These are phyloP conservation scores for Fistulifera pelliculosa DNA, from an alignment of 108 stramenopile genomes.

Conservation along the genomic window DNA sequence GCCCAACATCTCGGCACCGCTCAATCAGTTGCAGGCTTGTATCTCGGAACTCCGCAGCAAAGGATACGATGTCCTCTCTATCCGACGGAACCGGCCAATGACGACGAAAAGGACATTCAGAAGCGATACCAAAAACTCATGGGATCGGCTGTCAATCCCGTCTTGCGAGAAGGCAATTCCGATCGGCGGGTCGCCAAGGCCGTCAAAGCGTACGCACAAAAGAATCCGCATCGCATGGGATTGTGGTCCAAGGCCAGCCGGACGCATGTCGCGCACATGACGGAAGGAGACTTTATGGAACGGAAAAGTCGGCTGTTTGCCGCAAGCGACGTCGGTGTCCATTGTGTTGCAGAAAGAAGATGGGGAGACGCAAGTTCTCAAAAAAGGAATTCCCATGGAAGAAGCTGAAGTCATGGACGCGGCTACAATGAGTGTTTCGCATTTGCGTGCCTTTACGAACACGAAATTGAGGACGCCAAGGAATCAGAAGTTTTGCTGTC, in stretches of 20 bases:
- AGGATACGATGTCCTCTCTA: conserved; percentile 88
- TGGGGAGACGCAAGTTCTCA: conserved; percentile 57
- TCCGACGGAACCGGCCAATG: conserved; percentile 64
- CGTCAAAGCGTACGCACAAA: conserved; percentile 90
- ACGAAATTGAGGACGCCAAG: conserved; percentile 83
- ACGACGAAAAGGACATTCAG: conserved; percentile 60
- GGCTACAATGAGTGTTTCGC: conserved; percentile 49
- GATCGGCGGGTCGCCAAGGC: conserved; percentile 87
- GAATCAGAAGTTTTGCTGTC: conserved; percentile 67
- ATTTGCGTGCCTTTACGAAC: conserved; percentile 59
- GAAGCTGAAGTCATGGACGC: conserved; percentile 86
- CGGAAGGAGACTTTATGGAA: conserved; percentile 78
- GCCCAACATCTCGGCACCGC: conserved; percentile 75
- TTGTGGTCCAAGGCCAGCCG: conserved; percentile 74
- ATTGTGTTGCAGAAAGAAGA: conserved; percentile 57
- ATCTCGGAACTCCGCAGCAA: conserved; percentile 83
- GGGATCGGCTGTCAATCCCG: conserved; percentile 89
- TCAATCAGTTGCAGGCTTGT: conserved; percentile 84
- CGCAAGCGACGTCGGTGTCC: conserved; percentile 49
- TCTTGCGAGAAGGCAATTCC: conserved; percentile 87
- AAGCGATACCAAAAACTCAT: conserved; percentile 66
- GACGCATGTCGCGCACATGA: conserved; percentile 90
- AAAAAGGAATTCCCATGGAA: conserved; percentile 53
- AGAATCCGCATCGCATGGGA: conserved; percentile 92
- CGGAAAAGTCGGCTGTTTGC: conserved; percentile 65